phyloP scores from a whole-genome alignment of 768 basidiomycete species.

The Amanita molliuscula region DNA sequence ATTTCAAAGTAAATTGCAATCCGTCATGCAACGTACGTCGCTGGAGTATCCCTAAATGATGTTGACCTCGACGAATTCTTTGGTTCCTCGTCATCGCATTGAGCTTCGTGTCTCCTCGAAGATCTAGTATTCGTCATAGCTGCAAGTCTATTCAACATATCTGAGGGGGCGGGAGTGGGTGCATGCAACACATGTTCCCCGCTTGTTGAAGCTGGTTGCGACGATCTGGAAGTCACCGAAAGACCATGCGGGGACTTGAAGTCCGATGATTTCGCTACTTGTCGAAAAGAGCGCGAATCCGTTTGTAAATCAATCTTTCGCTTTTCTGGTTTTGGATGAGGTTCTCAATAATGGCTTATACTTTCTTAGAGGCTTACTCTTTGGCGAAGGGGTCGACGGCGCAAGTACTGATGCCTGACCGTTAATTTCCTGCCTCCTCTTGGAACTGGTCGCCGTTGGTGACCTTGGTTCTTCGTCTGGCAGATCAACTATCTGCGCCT shows the following conservation, averaged over 20 bases:
- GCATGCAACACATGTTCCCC: constrained; percentile 7
- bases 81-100: not conserved
- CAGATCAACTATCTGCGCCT: constrained; percentile 39
- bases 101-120: not conserved
- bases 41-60: not conserved
- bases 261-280: not conserved
- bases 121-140: not conserved
- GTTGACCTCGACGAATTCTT: constrained; percentile 3
- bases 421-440: constrained; percentile 11
- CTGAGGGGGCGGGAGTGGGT: constrained; percentile 38
- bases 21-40: constrained; percentile 15
- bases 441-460: constrained; percentile 38
- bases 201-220: constrained; percentile 2
- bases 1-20: constrained; percentile 14
- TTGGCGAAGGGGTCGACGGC: constrained; percentile 59
- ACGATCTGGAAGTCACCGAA: constrained; percentile 1
- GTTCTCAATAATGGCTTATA: not conserved
- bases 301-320: constrained; percentile 27
- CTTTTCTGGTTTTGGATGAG: constrained; percentile 22
- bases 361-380: not conserved
- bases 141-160: constrained; percentile 37
- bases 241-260: constrained; percentile 3
- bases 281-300: not conserved
- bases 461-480: constrained; percentile 15
- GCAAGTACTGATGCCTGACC: constrained; percentile 24